phyloP scores from a whole-genome alignment of 768 basidiomycete species.

The Hysterangium stoloniferum region DNA sequence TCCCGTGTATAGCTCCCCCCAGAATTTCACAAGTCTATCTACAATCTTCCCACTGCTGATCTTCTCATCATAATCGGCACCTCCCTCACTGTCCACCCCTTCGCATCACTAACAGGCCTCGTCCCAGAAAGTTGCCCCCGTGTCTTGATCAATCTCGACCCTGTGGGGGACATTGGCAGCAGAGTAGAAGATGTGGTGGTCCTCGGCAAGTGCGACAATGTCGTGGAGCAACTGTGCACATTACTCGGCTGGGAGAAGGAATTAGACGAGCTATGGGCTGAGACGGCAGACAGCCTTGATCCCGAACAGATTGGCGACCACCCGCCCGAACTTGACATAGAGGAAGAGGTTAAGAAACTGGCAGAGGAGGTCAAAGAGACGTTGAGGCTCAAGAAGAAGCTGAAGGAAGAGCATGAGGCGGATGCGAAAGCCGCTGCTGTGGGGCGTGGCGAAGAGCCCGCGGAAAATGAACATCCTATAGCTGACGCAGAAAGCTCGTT shows the following conservation, averaged over 20 bases:
- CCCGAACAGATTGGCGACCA: slow-evolving; percentile 11
- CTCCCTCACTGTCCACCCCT: slow-evolving; percentile 79
- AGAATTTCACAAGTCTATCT: slow-evolving; percentile 52
- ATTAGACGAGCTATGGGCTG: slow-evolving; percentile 45
- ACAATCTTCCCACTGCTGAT: slow-evolving; percentile 57
- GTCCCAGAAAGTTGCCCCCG: slow-evolving; percentile 59
- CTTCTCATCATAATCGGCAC: slow-evolving; percentile 89
- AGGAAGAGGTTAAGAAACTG: slow-evolving; percentile 28
- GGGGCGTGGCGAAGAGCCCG: too few species aligned
- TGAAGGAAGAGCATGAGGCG: slow-evolving; percentile 3
- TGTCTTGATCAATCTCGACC: slow-evolving; percentile 83
- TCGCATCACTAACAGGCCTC: slow-evolving; percentile 64
- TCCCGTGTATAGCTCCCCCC: slow-evolving; percentile 56
- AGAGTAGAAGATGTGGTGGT: slow-evolving; percentile 52
- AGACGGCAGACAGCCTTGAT: slow-evolving; percentile 32
- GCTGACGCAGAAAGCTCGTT: too few species aligned
- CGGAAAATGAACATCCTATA: too few species aligned
- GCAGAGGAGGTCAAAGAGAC: slow-evolving; percentile 26
- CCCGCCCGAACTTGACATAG: slow-evolving; percentile 10
- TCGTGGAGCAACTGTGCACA: slow-evolving; percentile 50
- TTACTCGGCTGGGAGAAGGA: slow-evolving; percentile 73
- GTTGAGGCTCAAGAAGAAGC: slow-evolving; percentile 17
- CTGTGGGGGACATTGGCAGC: slow-evolving; percentile 58
- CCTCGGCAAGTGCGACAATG: slow-evolving; percentile 65
- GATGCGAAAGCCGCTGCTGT: too few species aligned